Evolutionary conservation across 805 yeast species (phyloP).

Genomic region (Candida chauliodis): DNA sequence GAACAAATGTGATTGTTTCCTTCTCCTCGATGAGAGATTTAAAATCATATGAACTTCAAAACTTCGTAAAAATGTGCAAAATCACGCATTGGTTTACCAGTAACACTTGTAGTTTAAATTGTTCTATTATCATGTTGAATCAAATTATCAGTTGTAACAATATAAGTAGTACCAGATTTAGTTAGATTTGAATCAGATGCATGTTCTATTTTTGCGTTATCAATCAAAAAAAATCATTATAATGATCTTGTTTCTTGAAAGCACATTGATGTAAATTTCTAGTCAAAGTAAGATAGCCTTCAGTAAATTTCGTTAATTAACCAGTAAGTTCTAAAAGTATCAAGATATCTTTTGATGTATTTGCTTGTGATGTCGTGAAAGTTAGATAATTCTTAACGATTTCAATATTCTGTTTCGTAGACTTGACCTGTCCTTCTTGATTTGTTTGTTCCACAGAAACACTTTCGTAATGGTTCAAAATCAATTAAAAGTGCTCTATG

Average conservation of each 20-base stretch:
- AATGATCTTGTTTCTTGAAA: too few species aligned
- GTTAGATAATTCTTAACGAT: background rate
- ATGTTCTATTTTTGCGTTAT: too few species aligned
- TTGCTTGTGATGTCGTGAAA: too few species aligned
- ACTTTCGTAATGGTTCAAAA: background rate
- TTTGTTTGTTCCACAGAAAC: background rate
- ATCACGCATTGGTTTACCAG: conserved; percentile 1
- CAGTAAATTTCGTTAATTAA: background rate
- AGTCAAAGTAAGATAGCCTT: background rate
- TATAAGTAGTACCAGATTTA: background rate
- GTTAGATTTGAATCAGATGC: background rate
- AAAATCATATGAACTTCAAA: background rate
- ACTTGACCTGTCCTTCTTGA: background rate
- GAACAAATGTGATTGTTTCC: background rate
- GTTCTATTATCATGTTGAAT: background rate
- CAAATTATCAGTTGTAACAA: background rate
- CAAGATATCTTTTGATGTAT: too few species aligned
- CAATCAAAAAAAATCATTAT: background rate
- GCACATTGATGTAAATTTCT: background rate
- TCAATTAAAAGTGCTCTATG: background rate
- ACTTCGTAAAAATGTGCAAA: conserved; percentile 1
- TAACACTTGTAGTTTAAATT: background rate
- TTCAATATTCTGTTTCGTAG: background rate
- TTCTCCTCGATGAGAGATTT: background rate
- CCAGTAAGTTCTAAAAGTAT: background rate